phyloP scores from a whole-genome alignment of 1,284 basidiomycete genomes.

The Cystobasidiaceae sp. region DNA sequence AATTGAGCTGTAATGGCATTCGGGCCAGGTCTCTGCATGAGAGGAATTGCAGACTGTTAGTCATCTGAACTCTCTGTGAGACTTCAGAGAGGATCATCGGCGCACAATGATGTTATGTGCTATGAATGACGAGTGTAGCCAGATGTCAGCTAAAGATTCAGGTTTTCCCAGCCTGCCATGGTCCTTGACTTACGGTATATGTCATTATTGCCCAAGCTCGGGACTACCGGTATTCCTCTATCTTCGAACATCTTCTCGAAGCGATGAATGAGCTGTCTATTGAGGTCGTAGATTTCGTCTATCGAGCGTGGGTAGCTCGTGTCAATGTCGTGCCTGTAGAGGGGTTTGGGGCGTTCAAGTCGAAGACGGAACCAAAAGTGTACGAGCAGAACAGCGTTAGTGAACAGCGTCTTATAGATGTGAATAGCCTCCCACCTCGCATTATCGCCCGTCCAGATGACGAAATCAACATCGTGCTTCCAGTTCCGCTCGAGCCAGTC shows the following conservation, averaged over 20 bases:
- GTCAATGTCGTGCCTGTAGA: conserved; percentile 79
- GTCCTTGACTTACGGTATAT: conserved; percentile 36
- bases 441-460: conserved; percentile 89
- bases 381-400: too few species aligned
- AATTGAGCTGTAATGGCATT: conserved; percentile 72
- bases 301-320: conserved; percentile 69
- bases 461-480: conserved; percentile 80
- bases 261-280: conserved; percentile 61
- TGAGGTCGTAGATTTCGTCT: conserved; percentile 72
- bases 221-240: conserved; percentile 69
- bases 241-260: conserved; percentile 66
- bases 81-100: conserved; percentile 56
- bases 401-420: too few species aligned
- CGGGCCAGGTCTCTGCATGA: conserved; percentile 59
- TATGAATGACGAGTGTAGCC: not conserved
- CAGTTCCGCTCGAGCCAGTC: conserved; percentile 74
- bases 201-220: conserved; percentile 64
- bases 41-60: conserved; percentile 33
- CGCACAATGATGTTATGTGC: conserved; percentile 28
- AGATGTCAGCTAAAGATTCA: too few species aligned
- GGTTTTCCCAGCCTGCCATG: not conserved
- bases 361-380: not conserved
- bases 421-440: conserved; percentile 62
- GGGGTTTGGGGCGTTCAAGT: not conserved
- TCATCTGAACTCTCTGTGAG: conserved; percentile 54